Conservation (phyloP, 2,329 filamentous ascomycete genomes). For the Septoria linicola region DNA sequence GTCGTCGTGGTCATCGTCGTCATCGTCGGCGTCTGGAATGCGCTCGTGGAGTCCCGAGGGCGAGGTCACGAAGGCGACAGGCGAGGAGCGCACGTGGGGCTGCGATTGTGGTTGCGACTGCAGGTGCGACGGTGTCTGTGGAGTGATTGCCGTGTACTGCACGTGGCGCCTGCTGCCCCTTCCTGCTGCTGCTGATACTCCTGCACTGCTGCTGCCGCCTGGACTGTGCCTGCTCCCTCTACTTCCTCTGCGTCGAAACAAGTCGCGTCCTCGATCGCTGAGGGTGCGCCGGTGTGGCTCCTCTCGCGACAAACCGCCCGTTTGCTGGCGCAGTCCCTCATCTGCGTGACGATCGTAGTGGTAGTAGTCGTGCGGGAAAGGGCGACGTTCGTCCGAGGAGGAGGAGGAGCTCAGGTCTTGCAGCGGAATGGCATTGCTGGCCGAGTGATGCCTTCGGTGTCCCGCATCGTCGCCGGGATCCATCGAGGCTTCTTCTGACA, state of each 20-base stretch:
- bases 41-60: slow-evolving; percentile 36
- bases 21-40: slow-evolving; percentile 40
- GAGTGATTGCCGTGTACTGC: slow-evolving; percentile 55
- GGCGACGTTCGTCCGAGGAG: slow-evolving; percentile 20
- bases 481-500: slow-evolving; percentile 1
- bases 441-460: slow-evolving; percentile 49
- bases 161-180: slow-evolving; percentile 14
- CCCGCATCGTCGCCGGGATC: slow-evolving; percentile 3
- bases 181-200: too few species aligned
- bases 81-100: slow-evolving; percentile 23
- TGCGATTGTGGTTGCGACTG: too few species aligned
- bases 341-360: slow-evolving; percentile 20
- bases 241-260: slow-evolving; percentile 36
- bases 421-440: slow-evolving; percentile 65
- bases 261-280: slow-evolving; percentile 50
- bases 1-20: slow-evolving; percentile 33
- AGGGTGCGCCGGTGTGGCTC: slow-evolving; percentile 46
- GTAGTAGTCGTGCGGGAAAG: background rate
- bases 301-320: slow-evolving; percentile 33
- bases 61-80: slow-evolving; percentile 41
- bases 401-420: slow-evolving; percentile 47
- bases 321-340: background rate
- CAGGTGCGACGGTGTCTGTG: too few species aligned
- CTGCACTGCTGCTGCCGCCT: slow-evolving; percentile 34
- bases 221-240: slow-evolving; percentile 20